Evolutionary conservation across 2,329 filamentous ascomycete genomes (phyloP), one percentile per base, ranked within the genome.

Genomic region (Ophiostoma piceae): DNA sequence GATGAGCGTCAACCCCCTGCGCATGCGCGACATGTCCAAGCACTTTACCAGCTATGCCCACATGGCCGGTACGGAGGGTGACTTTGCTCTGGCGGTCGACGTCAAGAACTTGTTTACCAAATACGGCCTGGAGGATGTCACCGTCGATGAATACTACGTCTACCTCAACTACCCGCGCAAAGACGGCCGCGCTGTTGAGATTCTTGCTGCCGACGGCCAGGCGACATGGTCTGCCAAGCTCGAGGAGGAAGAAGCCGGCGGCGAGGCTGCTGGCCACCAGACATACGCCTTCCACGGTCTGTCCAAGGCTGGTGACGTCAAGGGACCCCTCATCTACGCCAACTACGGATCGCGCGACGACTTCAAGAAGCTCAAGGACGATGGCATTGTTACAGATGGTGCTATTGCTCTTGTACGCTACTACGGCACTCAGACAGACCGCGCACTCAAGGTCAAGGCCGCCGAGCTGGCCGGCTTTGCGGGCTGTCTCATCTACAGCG

Each of bases 21-120:
- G 85, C 67, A 90, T 95, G 77, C 85, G 88, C 73, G 88, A 91
- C 57, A 91, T 91, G 71, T 80, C 97, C 71, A 82, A 86, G 75
- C 90, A 94, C 76, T 88, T 94, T 73, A 94, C 92, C 4, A 86
- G 86, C 70, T 97, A 92, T 77, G 91, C 95, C 72, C 95, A 98
- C 79, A 84, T 98, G 72, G 95, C 92, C 1, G 95, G 95, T n/a
- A 96, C 93, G 2, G 90, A 97, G 80, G 95, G 95, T 66, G 94
- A 96, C 80, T 93, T 90, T 75, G 91, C 90, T 65, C 84, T 96
- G 69, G 94, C 92, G 8, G 86, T 92, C 81, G 96, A 94, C 82
- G 87, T 97, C 69, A 86, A 94, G 78, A 88, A 88, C 75, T 86
- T 90, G 78, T 97, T 97, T 79, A 81, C 82, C 74, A 84, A 84